Evolutionary conservation across 805 yeast genomes (phyloP).

Genomic region (Lachancea meyersii): DNA sequence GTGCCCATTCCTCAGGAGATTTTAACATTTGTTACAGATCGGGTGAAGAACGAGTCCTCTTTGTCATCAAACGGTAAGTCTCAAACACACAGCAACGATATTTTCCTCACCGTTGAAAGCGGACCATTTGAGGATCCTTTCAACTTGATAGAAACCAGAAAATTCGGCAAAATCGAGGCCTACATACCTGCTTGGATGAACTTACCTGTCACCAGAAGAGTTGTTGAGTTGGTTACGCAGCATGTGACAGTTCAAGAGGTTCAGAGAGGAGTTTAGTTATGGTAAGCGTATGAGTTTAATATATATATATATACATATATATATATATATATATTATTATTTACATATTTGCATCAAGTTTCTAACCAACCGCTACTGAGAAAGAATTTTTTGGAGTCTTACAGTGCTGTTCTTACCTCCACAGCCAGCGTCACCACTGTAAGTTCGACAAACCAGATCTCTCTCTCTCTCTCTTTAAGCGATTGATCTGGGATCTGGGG

Average conservation of each 20-base stretch:
- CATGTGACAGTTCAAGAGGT: conserved; percentile 66
- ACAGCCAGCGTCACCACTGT: too few species aligned
- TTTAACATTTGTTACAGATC: conserved; percentile 71
- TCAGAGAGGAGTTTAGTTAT: conserved; percentile 2
- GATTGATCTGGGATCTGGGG: too few species aligned
- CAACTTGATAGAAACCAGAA: conserved; percentile 64
- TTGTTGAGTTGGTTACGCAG: conserved; percentile 81
- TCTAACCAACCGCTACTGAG: too few species aligned
- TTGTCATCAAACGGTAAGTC: conserved; percentile 43
- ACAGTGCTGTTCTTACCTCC: too few species aligned
- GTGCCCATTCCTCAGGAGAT: conserved; percentile 82
- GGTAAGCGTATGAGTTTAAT: neutral
- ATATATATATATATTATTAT: neutral
- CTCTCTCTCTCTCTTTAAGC: too few species aligned
- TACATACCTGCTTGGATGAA: conserved; percentile 94
- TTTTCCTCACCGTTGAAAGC: conserved; percentile 61
- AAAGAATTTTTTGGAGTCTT: too few species aligned
- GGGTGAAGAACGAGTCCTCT: conserved; percentile 53
- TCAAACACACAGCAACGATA: conserved; percentile 42
- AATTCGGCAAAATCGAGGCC: conserved; percentile 76
- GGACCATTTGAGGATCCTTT: conserved; percentile 83
- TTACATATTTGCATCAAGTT: conserved; percentile 2
- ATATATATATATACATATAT: neutral
- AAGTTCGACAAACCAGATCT: too few species aligned
- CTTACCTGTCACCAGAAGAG: conserved; percentile 80